These are phyloP conservation scores for Roridomyces roridus DNA, from an alignment of 768 basidiomycete genomes.

Conservation along the genomic window DNA sequence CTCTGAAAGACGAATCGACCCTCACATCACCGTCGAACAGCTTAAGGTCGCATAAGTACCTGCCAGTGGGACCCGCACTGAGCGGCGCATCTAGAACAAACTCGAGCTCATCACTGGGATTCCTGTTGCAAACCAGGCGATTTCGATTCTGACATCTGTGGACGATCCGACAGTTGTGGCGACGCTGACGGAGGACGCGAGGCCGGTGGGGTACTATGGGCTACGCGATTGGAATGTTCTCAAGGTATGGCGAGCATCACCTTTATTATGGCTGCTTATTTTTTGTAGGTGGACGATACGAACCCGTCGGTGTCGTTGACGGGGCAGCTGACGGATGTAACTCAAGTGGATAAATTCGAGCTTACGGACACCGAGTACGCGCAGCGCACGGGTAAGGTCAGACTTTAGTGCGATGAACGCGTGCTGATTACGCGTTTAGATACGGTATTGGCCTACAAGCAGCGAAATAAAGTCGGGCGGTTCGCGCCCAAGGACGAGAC, in stretches of 20 bases:
- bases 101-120: slow-evolving; percentile 94
- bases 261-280: slow-evolving; percentile 12
- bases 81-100: slow-evolving; percentile 58
- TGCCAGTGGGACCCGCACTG: slow-evolving; percentile 18
- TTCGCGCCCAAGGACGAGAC: slow-evolving; percentile 67
- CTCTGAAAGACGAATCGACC: slow-evolving; percentile 87
- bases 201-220: slow-evolving; percentile 77
- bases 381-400: slow-evolving; percentile 67
- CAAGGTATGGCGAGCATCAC: slow-evolving; percentile 55
- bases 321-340: slow-evolving; percentile 85
- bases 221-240: slow-evolving; percentile 80
- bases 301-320: slow-evolving; percentile 79
- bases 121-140: slow-evolving; percentile 70
- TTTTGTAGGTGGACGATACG: slow-evolving; percentile 67
- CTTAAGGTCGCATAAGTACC: slow-evolving; percentile 69
- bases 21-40: slow-evolving; percentile 72
- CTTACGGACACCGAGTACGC: slow-evolving; percentile 84
- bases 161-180: slow-evolving; percentile 55
- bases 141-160: slow-evolving; percentile 68
- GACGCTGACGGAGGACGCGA: slow-evolving; percentile 67
- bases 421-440: slow-evolving; percentile 51
- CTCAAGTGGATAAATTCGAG: slow-evolving; percentile 93
- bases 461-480: slow-evolving; percentile 84
- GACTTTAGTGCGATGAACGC: not conserved
- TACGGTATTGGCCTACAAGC: slow-evolving; percentile 89